Evolutionary conservation across 257 asterid species (phyloP).

Genomic region (Orobanche coerulescens): DNA sequence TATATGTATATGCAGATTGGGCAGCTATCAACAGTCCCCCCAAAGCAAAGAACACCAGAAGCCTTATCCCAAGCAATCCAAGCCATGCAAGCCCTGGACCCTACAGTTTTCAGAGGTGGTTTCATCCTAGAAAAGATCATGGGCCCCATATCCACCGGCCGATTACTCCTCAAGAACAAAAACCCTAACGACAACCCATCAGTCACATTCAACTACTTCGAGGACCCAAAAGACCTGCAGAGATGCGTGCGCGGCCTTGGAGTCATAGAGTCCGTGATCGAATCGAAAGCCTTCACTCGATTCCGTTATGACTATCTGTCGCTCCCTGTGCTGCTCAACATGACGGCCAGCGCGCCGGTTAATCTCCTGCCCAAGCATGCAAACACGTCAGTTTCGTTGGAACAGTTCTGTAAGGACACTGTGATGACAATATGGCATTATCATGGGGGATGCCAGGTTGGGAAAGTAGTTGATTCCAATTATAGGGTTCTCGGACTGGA

Average conservation of each 20-base stretch:
- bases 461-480: conserved; percentile 50
- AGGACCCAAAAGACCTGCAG: conserved; percentile 42
- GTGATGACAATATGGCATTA: conserved; percentile 90
- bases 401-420: conserved; percentile 66
- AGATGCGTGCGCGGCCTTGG: conserved; percentile 58
- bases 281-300: conserved; percentile 44
- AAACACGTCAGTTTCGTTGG: conserved; percentile 46
- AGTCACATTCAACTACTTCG: conserved; percentile 69
- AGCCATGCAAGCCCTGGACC: conserved; percentile 41
- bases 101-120: conserved; percentile 52
- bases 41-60: conserved; percentile 65
- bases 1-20: conserved; percentile 74
- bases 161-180: conserved; percentile 35
- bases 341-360: conserved; percentile 52
- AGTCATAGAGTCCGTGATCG: conserved; percentile 46
- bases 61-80: conserved; percentile 52
- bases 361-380: conserved; percentile 53
- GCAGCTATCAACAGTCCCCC: conserved; percentile 71
- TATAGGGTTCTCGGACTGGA: conserved; percentile 50
- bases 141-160: conserved; percentile 67
- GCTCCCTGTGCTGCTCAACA: conserved; percentile 41
- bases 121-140: conserved; percentile 58
- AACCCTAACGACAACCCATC: conserved; percentile 54
- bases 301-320: conserved; percentile 42
- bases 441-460: conserved; percentile 76